These are phyloP conservation scores for Vachellia pachyceras DNA, from an alignment of 306 rosid genomes.

Conservation along the genomic window DNA sequence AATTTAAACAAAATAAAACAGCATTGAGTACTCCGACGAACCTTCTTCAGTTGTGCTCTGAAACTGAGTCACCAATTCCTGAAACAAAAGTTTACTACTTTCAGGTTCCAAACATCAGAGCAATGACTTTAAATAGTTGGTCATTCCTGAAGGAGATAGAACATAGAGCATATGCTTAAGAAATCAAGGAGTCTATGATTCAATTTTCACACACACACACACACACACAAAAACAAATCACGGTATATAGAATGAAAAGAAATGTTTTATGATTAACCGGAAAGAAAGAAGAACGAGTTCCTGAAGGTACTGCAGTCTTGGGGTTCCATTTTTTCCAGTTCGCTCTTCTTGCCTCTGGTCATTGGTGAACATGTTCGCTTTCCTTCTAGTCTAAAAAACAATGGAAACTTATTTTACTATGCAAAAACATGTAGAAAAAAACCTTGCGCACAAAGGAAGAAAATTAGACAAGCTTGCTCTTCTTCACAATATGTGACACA, in stretches of 20 bases:
- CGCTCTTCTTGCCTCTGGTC: conserved; percentile 10
- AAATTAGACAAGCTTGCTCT: not conserved
- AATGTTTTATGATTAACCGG: not conserved
- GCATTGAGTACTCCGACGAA: not conserved
- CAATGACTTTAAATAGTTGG: not conserved
- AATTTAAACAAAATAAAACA: not conserved
- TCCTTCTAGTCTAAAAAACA: not conserved
- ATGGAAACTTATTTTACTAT: not conserved
- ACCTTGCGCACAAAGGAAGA: not conserved
- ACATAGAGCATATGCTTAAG: not conserved
- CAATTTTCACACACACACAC: not conserved
- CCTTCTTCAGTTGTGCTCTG: conserved; percentile 1
- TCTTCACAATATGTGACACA: not conserved
- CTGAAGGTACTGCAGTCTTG: conserved; percentile 9
- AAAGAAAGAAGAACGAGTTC: not conserved
- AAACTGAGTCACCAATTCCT: conserved; percentile 7
- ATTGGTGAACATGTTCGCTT: conserved; percentile 1
- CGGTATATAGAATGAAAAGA: not conserved
- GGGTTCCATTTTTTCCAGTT: conserved; percentile 3
- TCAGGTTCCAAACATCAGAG: not conserved
- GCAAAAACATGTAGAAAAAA: not conserved
- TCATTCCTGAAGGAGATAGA: not conserved
- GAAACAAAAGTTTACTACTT: not conserved
- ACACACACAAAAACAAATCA: too few relatives aligned
- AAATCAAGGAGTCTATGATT: not conserved